Evolutionary conservation across 257 asterid genomes (phyloP).

Genomic region (Prunella vulgaris): DNA sequence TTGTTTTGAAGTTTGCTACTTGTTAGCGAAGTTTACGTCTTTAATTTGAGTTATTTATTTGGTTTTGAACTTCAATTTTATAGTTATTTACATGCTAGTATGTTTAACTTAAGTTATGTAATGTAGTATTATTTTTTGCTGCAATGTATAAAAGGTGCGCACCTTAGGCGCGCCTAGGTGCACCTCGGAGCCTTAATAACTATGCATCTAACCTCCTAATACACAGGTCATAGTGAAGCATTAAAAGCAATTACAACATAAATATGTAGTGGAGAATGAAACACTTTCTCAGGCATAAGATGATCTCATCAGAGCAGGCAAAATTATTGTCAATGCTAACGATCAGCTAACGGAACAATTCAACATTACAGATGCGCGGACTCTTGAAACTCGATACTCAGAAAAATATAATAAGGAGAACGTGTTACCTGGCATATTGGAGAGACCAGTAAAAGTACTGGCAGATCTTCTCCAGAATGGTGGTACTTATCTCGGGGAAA

Average conservation of each 20-base stretch:
- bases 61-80: too few relatives aligned
- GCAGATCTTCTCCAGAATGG: conserved; percentile 87
- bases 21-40: too few relatives aligned
- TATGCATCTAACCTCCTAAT: too few relatives aligned
- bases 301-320: neutral
- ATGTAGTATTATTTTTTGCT: too few relatives aligned
- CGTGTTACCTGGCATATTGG: conserved; percentile 77
- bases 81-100: too few relatives aligned
- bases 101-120: too few relatives aligned
- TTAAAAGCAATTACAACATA: neutral
- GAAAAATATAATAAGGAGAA: neutral
- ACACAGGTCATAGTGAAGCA: neutral
- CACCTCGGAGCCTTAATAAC: too few relatives aligned
- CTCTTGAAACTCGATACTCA: neutral
- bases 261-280: neutral
- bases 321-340: neutral
- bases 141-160: too few relatives aligned
- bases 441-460: conserved; percentile 98
- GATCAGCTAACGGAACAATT: conserved; percentile 4
- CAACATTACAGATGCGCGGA: neutral
- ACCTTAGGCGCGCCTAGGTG: too few relatives aligned
- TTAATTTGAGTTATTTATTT: too few relatives aligned
- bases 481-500: conserved; percentile 89
- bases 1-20: too few relatives aligned
- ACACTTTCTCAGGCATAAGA: neutral